Percentiles rank a stretch among this genome's conserved stretches.
phyloP scores from a whole-genome alignment of 176 grass and related monocot species.

The Eragrostis curvula region DNA sequence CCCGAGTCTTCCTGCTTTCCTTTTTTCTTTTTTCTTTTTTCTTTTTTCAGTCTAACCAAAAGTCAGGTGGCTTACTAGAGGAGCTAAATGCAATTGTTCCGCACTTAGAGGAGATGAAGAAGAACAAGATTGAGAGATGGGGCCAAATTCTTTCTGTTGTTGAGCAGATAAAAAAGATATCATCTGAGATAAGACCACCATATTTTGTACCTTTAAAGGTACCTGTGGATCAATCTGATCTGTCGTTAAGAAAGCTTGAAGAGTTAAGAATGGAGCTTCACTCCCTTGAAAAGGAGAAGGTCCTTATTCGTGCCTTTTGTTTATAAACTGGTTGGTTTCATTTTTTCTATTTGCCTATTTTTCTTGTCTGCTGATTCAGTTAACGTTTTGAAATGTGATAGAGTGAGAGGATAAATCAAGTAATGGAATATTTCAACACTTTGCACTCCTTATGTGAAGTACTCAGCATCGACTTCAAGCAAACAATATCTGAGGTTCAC shows the following conservation, averaged over 20 bases:
- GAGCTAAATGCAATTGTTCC: constrained; percentile 53
- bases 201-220: constrained; percentile 46
- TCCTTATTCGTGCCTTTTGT: constrained; percentile 32
- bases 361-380: neutral
- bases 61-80: constrained; percentile 56
- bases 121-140: constrained; percentile 69
- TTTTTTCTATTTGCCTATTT: neutral
- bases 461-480: constrained; percentile 62
- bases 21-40: too few relatives aligned
- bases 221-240: constrained; percentile 65
- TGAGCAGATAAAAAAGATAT: constrained; percentile 68
- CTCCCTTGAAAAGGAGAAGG: constrained; percentile 81
- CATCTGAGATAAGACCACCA: constrained; percentile 57
- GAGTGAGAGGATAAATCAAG: constrained; percentile 63
- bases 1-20: neutral
- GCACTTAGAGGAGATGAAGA: constrained; percentile 72
- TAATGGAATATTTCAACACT: constrained; percentile 61
- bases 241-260: constrained; percentile 76
- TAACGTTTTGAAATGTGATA: constrained; percentile 33
- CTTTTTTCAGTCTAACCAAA: constrained; percentile 50
- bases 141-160: constrained; percentile 68
- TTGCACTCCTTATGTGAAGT: constrained; percentile 67
- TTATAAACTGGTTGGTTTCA: neutral
- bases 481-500: constrained; percentile 62
- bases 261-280: constrained; percentile 61